Conservation (phyloP, 176 grass and related monocot species). For the Carex scoparia region DNA sequence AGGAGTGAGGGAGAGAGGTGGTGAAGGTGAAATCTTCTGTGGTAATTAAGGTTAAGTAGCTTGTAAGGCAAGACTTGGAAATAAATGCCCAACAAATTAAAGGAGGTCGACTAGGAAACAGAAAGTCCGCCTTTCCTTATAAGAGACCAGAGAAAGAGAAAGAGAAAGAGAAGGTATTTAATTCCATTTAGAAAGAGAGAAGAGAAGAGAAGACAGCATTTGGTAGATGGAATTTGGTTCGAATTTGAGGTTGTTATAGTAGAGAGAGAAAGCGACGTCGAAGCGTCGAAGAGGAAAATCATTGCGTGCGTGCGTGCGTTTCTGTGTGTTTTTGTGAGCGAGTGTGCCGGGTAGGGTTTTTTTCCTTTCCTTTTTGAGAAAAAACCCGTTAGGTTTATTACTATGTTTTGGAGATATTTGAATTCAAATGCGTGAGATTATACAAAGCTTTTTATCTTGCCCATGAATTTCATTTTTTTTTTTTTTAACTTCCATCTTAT, state of each 20-base stretch:
- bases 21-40: no score
- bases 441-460: no score
- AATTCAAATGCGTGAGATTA: no score
- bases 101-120: constrained; percentile 11
- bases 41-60: no score
- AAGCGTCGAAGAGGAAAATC: neutral
- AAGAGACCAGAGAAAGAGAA: neutral
- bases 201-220: neutral
- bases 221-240: constrained; percentile 19
- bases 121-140: neutral
- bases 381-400: neutral
- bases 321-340: neutral
- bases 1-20: no score
- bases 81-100: neutral
- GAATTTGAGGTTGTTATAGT: constrained; percentile 21
- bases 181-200: neutral
- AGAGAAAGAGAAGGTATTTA: neutral
- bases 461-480: no score
- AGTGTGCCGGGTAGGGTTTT: neutral
- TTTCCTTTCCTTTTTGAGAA: neutral
- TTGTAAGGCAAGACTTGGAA: no score
- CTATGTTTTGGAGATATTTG: no score
- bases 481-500: no score
- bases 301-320: neutral
- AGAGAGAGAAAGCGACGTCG: constrained; percentile 8